These are phyloP conservation scores for Solanum gandarillasii DNA, from an alignment of 257 asterid species.

Conservation along the genomic window DNA sequence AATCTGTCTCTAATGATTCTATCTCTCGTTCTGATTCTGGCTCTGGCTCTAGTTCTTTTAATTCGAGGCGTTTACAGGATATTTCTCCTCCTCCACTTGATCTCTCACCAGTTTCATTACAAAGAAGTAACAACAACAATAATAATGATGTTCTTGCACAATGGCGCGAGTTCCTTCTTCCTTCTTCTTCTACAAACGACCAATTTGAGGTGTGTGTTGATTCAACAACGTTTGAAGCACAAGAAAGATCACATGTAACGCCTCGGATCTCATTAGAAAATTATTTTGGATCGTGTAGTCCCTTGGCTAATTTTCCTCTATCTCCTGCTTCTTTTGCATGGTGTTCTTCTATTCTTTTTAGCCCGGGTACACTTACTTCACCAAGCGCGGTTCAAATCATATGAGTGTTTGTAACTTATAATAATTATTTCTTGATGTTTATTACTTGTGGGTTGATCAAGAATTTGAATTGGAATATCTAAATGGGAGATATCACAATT, in stretches of 20 bases:
- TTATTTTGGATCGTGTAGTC: constrained; percentile 22
- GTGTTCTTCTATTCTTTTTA: constrained; percentile 55
- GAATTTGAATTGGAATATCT: background rate
- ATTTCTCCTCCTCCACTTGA: constrained; percentile 65
- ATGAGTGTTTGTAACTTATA: background rate
- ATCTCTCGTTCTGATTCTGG: no score
- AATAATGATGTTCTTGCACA: background rate
- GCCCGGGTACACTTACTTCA: constrained; percentile 37
- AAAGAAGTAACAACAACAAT: background rate
- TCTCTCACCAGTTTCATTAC: constrained; percentile 11
- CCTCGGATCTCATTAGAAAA: background rate
- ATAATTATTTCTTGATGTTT: background rate
- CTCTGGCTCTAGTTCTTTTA: background rate
- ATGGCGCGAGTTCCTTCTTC: background rate
- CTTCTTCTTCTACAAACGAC: background rate
- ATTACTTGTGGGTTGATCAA: background rate
- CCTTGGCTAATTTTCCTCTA: constrained; percentile 26
- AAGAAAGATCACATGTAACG: background rate
- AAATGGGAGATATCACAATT: background rate
- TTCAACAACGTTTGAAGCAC: background rate
- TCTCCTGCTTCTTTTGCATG: constrained; percentile 56
- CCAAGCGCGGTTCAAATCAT: background rate
- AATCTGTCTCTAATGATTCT: background rate
- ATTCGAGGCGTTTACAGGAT: constrained; percentile 15
- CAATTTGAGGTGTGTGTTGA: background rate